Evolutionary conservation across 305 asterid genomes (phyloP).

Genomic region (Caryopteris hybrid): DNA sequence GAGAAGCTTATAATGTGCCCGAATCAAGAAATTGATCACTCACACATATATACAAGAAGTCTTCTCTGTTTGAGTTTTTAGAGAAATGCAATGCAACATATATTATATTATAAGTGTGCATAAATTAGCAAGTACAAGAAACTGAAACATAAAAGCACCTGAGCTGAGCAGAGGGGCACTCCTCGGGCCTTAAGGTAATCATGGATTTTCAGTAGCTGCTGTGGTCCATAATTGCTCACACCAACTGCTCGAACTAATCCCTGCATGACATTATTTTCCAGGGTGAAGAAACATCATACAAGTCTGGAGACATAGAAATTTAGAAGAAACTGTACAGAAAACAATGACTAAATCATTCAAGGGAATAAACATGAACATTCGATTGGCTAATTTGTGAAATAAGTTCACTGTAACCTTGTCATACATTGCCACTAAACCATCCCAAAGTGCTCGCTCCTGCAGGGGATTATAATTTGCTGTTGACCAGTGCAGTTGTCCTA

Average conservation of each 20-base stretch:
- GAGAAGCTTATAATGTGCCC: too few relatives aligned
- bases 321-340: background rate
- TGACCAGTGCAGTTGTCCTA: constrained; percentile 93
- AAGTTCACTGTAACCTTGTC: constrained; percentile 64
- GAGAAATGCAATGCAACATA: background rate
- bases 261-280: constrained; percentile 29
- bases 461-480: constrained; percentile 90
- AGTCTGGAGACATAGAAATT: background rate
- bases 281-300: background rate
- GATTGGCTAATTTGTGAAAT: background rate
- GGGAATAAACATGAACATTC: background rate
- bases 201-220: constrained; percentile 73
- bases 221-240: constrained; percentile 93
- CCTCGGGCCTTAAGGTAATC: constrained; percentile 74
- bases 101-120: background rate
- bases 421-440: constrained; percentile 96
- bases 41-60: background rate
- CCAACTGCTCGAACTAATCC: constrained; percentile 91
- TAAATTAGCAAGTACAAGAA: background rate
- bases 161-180: constrained; percentile 85
- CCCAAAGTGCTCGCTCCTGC: constrained; percentile 94
- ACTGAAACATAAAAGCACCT: constrained; percentile 35
- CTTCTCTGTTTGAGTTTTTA: background rate
- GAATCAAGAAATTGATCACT: too few relatives aligned
- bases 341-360: background rate